Evolutionary conservation across 2,329 filamentous ascomycete species (phyloP).

Genomic region (Hymenoscyphus salicellus): DNA sequence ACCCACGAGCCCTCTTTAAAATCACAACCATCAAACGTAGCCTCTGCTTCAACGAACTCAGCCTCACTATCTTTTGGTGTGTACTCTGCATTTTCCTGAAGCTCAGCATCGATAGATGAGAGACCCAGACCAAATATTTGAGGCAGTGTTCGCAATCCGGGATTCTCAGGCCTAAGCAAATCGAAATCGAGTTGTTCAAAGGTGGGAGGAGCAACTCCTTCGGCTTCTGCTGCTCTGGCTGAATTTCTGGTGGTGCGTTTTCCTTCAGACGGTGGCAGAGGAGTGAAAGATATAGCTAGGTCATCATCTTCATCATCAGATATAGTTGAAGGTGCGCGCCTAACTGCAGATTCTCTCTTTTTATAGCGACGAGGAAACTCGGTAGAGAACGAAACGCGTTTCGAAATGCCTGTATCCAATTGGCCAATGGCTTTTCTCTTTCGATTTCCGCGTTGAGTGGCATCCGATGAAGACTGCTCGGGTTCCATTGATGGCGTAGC

Average conservation of each 20-base stretch:
- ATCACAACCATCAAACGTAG: slow-evolving; percentile 6
- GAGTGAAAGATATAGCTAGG: not conserved
- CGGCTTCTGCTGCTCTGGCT: slow-evolving; percentile 4
- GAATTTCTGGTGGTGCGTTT: not conserved
- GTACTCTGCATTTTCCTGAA: not conserved
- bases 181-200: slow-evolving; percentile 25
- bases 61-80: slow-evolving; percentile 1
- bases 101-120: not conserved
- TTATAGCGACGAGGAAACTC: slow-evolving; percentile 10
- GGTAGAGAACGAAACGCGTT: slow-evolving; percentile 11
- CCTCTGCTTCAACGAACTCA: slow-evolving; percentile 8
- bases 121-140: slow-evolving; percentile 16
- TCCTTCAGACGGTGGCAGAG: not conserved
- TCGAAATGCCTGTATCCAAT: not conserved
- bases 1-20: slow-evolving; percentile 21
- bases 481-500: not conserved
- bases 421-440: not conserved
- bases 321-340: not conserved
- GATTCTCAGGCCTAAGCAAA: slow-evolving; percentile 21
- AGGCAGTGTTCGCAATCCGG: slow-evolving; percentile 31
- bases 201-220: slow-evolving; percentile 18
- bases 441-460: not conserved
- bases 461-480: not conserved
- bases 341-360: not conserved
- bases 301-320: not conserved